phyloP scores from a whole-genome alignment of 2,329 filamentous ascomycete genomes.

The Paecilomyces sp. region DNA sequence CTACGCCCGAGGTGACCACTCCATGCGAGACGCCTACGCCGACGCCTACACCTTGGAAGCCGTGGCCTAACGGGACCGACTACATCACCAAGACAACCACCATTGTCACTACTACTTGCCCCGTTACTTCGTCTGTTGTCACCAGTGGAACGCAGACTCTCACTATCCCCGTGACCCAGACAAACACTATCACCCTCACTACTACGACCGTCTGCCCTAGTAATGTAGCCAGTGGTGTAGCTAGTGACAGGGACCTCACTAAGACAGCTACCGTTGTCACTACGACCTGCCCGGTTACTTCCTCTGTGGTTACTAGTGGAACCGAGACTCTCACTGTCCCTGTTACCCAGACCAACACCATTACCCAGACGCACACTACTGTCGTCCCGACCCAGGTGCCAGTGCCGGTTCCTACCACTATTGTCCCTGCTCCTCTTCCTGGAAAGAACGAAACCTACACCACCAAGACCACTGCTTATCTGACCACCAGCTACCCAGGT shows the following conservation, averaged over 20 bases:
- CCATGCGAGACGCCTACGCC: not conserved
- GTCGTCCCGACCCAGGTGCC: slow-evolving; percentile 3
- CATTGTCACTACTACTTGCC: not conserved
- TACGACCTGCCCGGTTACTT: slow-evolving; percentile 1
- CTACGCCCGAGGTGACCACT: not conserved
- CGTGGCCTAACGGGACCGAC: slow-evolving; percentile 1
- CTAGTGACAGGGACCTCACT: too few relatives aligned
- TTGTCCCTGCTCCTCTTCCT: not conserved
- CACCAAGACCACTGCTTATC: slow-evolving; percentile 3
- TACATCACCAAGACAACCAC: not conserved
- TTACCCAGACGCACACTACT: slow-evolving; percentile 4
- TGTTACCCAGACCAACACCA: slow-evolving; percentile 6
- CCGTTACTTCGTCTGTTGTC: slow-evolving; percentile 4
- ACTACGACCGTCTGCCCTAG: slow-evolving; percentile 17
- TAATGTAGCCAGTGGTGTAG: too few relatives aligned
- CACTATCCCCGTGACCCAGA: slow-evolving; percentile 6
- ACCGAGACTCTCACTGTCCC: slow-evolving; percentile 6
- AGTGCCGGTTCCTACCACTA: not conserved
- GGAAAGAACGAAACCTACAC: not conserved
- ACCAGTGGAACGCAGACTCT: slow-evolving; percentile 9
- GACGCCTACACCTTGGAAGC: slow-evolving; percentile 6
- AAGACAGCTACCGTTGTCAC: not conserved
- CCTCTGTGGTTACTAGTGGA: slow-evolving; percentile 6
- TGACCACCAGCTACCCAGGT: slow-evolving; percentile 7
- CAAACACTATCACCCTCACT: slow-evolving; percentile 10